phyloP scores from a whole-genome alignment of 192 early-diverging fungal genomes.

The Mortierella antarctica region DNA sequence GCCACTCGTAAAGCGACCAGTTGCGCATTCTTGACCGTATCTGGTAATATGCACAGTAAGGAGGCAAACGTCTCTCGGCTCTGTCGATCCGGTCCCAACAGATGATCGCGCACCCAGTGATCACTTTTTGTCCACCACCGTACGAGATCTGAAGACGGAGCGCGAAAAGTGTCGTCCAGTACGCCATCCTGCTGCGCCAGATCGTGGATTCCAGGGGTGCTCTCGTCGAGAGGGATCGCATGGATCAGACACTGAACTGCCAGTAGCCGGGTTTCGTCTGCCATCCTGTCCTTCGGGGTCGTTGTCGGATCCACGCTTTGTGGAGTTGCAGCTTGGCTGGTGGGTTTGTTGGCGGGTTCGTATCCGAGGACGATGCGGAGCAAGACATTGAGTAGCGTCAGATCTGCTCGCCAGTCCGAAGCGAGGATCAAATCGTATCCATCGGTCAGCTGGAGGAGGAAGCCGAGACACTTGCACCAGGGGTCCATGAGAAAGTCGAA shows the following conservation, averaged over 20 bases:
- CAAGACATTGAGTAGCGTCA: conserved; percentile 18
- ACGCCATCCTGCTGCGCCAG: background rate
- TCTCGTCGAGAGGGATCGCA: conserved; percentile 16
- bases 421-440: conserved; percentile 23
- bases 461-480: conserved; percentile 38
- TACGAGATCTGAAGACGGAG: background rate
- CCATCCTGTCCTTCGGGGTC: conserved; percentile 18
- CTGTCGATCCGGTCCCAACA: background rate
- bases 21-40: conserved; percentile 18
- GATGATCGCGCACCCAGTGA: conserved; percentile 5
- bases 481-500: conserved; percentile 42
- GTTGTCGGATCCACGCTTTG: background rate
- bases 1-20: conserved; percentile 16
- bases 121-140: conserved; percentile 11
- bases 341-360: background rate
- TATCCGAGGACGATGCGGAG: conserved; percentile 4
- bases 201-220: background rate
- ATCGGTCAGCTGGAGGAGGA: conserved; percentile 25
- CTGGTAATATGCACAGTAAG: conserved; percentile 25
- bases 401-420: conserved; percentile 13
- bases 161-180: background rate
- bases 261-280: conserved; percentile 32
- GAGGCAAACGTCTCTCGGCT: background rate
- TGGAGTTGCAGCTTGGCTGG: background rate
- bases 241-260: conserved; percentile 29